Percentiles rank a stretch among this genome's conserved stretches.
Conservation (phyloP, 2,329 filamentous ascomycete genomes). For the Aspergillus neoniger region DNA sequence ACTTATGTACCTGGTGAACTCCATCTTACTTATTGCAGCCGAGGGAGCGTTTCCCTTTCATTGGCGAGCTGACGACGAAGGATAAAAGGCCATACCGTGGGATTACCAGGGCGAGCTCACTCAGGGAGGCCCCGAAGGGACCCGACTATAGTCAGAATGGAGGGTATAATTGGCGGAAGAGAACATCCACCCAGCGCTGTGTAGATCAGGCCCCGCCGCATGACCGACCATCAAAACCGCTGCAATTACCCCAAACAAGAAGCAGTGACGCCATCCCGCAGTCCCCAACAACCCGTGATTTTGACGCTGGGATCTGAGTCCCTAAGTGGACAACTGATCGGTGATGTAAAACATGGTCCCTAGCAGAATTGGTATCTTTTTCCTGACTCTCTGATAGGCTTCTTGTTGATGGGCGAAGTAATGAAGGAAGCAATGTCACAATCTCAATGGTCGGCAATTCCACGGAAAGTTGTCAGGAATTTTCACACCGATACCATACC, state of each 20-base stretch:
- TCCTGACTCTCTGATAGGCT: slow-evolving; percentile 4
- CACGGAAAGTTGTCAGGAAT: background rate
- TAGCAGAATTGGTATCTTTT: background rate
- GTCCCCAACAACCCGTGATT: slow-evolving; percentile 17
- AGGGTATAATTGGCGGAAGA: slow-evolving; percentile 18
- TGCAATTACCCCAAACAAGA: slow-evolving; percentile 26
- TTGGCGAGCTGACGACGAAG: slow-evolving; percentile 1
- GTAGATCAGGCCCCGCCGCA: slow-evolving; percentile 20
- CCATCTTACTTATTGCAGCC: background rate
- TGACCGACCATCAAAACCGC: slow-evolving; percentile 20
- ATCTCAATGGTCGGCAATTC: background rate
- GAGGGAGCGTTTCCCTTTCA: background rate
- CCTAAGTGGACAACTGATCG: slow-evolving; percentile 11
- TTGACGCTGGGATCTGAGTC: slow-evolving; percentile 12
- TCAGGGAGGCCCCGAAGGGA: slow-evolving; percentile 15
- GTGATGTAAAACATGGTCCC: slow-evolving; percentile 16
- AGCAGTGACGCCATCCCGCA: slow-evolving; percentile 29
- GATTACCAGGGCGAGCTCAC: slow-evolving; percentile 7
- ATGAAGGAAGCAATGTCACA: background rate
- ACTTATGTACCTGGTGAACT: background rate
- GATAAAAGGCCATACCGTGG: background rate
- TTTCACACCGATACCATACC: slow-evolving; percentile 4
- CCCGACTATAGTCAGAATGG: slow-evolving; percentile 12
- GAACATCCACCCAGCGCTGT: slow-evolving; percentile 10
- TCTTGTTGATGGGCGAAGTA: background rate